Evolutionary conservation across 805 yeast genomes (phyloP).

Genomic region (Pichia gijzeniarum): DNA sequence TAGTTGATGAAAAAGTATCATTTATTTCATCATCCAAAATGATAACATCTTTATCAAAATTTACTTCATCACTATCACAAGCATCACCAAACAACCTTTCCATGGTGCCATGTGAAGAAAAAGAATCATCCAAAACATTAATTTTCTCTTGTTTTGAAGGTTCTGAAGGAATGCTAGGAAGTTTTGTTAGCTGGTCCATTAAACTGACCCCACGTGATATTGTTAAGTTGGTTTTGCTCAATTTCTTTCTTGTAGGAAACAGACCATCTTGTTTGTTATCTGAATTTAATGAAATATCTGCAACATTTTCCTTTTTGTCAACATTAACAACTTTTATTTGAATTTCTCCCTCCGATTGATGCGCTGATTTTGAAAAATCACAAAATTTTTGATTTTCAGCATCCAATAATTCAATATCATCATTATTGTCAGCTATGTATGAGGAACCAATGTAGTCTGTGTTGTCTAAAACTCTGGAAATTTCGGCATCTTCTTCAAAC

Average conservation of each 20-base stretch:
- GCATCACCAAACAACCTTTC: neutral
- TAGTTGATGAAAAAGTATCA: neutral
- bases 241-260: neutral
- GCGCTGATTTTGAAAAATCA: neutral
- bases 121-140: neutral
- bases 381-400: neutral
- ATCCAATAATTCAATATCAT: neutral
- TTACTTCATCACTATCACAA: neutral
- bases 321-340: too few species aligned
- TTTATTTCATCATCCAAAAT: neutral
- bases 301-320: too few species aligned
- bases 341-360: too few species aligned
- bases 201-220: slow-evolving; percentile 1
- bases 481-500: slow-evolving; percentile 12
- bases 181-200: slow-evolving; percentile 1
- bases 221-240: neutral
- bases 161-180: slow-evolving; percentile 1
- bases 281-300: too few species aligned
- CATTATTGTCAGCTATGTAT: slow-evolving; percentile 3
- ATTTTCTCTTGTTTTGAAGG: neutral
- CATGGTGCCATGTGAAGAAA: neutral
- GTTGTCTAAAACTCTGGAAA: slow-evolving; percentile 11
- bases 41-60: neutral
- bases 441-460: slow-evolving; percentile 10
- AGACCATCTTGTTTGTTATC: neutral